These are phyloP conservation scores for Avena atlantica DNA, from an alignment of 176 grass and related monocot genomes.

Conservation along the genomic window DNA sequence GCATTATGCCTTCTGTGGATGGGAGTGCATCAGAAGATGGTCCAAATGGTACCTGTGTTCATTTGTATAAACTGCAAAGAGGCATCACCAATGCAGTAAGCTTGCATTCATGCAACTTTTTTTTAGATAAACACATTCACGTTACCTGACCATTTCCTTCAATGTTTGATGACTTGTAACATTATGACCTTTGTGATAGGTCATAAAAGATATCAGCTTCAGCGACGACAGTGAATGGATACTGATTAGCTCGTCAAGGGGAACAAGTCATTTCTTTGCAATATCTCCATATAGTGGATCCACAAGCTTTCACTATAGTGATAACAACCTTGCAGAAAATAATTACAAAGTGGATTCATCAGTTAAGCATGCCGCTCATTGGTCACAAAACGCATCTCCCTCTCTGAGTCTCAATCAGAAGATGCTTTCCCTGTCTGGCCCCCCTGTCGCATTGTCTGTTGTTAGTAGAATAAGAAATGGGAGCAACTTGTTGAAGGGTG, in stretches of 20 bases:
- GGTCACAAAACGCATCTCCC: slow-evolving; percentile 43
- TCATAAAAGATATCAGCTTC: slow-evolving; percentile 99
- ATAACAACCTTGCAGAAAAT: slow-evolving; percentile 51
- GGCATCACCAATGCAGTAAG: slow-evolving; percentile 96
- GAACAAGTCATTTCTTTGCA: slow-evolving; percentile 88
- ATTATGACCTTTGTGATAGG: slow-evolving; percentile 55
- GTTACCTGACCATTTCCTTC: slow-evolving; percentile 35
- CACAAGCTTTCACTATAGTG: slow-evolving; percentile 60
- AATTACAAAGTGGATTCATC: slow-evolving; percentile 53
- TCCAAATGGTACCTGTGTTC: slow-evolving; percentile 66
- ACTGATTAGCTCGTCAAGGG: slow-evolving; percentile 97
- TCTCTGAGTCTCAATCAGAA: slow-evolving; percentile 72
- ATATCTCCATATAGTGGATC: slow-evolving; percentile 71
- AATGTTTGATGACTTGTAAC: slow-evolving; percentile 33
- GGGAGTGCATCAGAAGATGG: slow-evolving; percentile 60
- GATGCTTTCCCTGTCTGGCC: slow-evolving; percentile 55
- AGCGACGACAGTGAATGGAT: slow-evolving; percentile 98
- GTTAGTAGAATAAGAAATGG: slow-evolving; percentile 93
- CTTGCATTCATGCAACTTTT: slow-evolving; percentile 19
- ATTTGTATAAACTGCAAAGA: slow-evolving; percentile 92
- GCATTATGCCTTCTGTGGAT: slow-evolving; percentile 72
- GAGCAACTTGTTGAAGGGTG: slow-evolving; percentile 72
- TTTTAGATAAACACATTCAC: background rate
- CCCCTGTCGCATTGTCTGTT: slow-evolving; percentile 80
- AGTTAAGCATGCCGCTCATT: slow-evolving; percentile 45